Evolutionary conservation across 495 filamentous ascomycete species (phyloP), one percentile per base, ranked within the genome.

Genomic region (Neurospora terricola): DNA sequence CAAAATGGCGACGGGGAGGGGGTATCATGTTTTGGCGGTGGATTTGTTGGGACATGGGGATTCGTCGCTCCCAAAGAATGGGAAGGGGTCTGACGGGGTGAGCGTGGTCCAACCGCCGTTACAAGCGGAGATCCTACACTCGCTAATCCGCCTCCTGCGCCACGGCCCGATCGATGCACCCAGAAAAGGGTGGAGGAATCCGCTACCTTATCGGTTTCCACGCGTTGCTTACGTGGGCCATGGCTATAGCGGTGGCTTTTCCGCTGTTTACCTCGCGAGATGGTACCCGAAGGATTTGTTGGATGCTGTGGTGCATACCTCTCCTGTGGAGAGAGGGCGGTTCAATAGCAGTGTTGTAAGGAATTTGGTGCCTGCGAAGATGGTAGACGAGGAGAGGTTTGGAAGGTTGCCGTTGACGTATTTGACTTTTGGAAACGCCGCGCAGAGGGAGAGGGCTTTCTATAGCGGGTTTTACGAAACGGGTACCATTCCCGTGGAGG

Each of bases 91-190:
- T 16, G 18, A 43, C 7, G 42, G 42, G 7, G 16, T 43, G 8
- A n/a, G 0, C 0, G 16, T 6, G 16, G 12, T 43, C 3, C 42
- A 43, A 0, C 42, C 42, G 0, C 42, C 42, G 0, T 3, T 43
- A 3, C 42, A 43, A 43, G 0, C 8, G 1, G 3, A 8, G 0
- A 6, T 0, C 0, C 2, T 43, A 7, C 42, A 43, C 18, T 43
- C 42, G 0, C 5, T 43, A 1, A n/a, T 43, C 42, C 18, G 42
- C 8, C 42, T 45, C 7, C 42, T 45, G 2, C 42, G 42, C 18
- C 42, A 45, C 42, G 42, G 42, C 1, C 42, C 42, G 0, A 45
- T 45, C 18, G 8, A n/a, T 2, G 2, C 18, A 3, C 42, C 42
- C 42, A 8, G 18, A 45, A 45, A n/a, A 3, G 42, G 16, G 0